These are phyloP conservation scores for Penicillium fuscoglaucum DNA, from an alignment of 2,329 filamentous ascomycete species.

Conservation along the genomic window DNA sequence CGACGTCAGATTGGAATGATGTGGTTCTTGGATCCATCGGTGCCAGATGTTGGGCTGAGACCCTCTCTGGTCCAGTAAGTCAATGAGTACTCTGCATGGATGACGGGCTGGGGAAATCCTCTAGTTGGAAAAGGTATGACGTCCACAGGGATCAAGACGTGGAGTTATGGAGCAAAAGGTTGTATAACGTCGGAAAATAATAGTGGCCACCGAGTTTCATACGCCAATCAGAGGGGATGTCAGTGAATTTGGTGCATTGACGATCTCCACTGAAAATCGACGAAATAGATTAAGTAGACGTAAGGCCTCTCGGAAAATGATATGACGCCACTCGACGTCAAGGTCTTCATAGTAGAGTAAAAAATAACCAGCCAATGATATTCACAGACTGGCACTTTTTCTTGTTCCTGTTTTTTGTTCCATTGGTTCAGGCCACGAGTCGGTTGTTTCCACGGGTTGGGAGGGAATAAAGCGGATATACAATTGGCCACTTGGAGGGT, in stretches of 20 bases:
- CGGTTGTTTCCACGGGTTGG: slow-evolving; percentile 20
- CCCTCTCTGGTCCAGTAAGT: no score
- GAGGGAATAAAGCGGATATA: neutral
- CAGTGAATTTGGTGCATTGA: slow-evolving; percentile 12
- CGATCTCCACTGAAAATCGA: slow-evolving; percentile 12
- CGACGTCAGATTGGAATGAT: slow-evolving; percentile 27
- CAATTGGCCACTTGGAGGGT: neutral
- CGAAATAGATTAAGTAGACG: slow-evolving; percentile 29
- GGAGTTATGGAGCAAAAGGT: slow-evolving; percentile 13
- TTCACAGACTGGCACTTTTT: neutral
- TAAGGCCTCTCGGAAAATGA: slow-evolving; percentile 4
- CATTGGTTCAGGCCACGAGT: slow-evolving; percentile 13
- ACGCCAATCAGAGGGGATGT: slow-evolving; percentile 10
- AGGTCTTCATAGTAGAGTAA: neutral
- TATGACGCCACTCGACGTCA: slow-evolving; percentile 28
- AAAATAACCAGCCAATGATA: neutral
- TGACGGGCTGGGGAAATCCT: no score
- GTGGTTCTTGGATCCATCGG: neutral
- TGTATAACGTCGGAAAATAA: neutral
- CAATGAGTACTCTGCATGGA: neutral
- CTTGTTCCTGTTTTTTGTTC: slow-evolving; percentile 1
- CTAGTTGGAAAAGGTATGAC: slow-evolving; percentile 12
- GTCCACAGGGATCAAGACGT: slow-evolving; percentile 15
- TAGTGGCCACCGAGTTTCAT: neutral
- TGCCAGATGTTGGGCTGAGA: neutral